phyloP scores from a whole-genome alignment of 2,329 filamentous ascomycete species.

The Penicillium sp. region DNA sequence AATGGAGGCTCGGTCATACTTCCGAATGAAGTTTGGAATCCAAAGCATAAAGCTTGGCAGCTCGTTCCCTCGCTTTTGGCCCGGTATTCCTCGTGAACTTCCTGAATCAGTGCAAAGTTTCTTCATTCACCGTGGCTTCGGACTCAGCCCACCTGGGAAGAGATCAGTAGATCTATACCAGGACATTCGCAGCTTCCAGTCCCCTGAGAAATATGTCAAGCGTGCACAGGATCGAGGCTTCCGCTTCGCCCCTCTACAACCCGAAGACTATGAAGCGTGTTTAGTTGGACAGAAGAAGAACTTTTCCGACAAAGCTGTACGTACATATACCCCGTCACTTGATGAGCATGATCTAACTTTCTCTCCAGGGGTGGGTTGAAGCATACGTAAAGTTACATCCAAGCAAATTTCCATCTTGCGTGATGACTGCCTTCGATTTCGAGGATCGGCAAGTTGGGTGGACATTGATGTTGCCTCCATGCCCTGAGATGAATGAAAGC shows the following conservation, averaged over 20 bases:
- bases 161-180: conserved; percentile 43
- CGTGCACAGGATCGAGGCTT: conserved; percentile 37
- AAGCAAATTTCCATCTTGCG: conserved; percentile 37
- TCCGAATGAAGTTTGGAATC: conserved; percentile 26
- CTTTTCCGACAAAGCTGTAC: conserved; percentile 38
- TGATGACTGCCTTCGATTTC: conserved; percentile 45
- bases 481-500: conserved; percentile 26
- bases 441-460: conserved; percentile 44
- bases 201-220: conserved; percentile 36
- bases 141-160: conserved; percentile 23
- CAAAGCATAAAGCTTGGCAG: conserved; percentile 28
- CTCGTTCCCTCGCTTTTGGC: conserved; percentile 49
- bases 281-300: conserved; percentile 41
- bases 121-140: conserved; percentile 45
- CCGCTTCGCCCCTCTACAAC: conserved; percentile 37
- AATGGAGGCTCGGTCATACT: conserved; percentile 27
- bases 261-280: conserved; percentile 41
- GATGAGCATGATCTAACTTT: background rate
- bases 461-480: conserved; percentile 46
- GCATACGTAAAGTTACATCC: conserved; percentile 40
- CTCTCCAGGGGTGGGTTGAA: conserved; percentile 42
- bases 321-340: background rate
- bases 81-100: conserved; percentile 44
- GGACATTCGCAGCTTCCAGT: conserved; percentile 37
- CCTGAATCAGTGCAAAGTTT: conserved; percentile 37